Percentiles rank a stretch among this genome's conserved stretches.
phyloP scores from a whole-genome alignment of 495 filamentous ascomycete species.

The Trichoderma reesei region DNA sequence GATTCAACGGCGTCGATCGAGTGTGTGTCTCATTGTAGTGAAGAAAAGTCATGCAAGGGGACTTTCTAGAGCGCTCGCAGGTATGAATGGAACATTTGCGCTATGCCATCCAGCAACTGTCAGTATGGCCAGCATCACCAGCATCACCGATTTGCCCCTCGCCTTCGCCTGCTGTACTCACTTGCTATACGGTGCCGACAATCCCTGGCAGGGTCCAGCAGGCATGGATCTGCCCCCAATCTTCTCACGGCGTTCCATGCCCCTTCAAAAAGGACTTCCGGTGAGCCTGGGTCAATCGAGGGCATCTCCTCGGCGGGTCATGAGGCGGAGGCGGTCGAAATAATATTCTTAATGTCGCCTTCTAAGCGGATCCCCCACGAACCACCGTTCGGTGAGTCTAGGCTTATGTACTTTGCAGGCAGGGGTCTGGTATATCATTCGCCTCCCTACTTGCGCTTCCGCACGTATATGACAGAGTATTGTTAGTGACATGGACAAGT shows the following conservation, averaged over 20 bases:
- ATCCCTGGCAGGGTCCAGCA: too few relatives aligned
- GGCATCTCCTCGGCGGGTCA: background rate
- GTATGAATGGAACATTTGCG: background rate
- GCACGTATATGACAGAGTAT: background rate
- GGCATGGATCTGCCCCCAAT: background rate
- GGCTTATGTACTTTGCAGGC: background rate
- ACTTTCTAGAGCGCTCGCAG: background rate
- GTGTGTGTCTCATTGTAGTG: background rate
- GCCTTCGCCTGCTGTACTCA: background rate
- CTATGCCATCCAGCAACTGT: background rate
- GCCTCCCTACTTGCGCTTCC: background rate
- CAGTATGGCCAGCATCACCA: background rate
- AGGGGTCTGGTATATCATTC: background rate
- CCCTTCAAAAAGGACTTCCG: background rate
- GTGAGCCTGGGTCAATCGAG: background rate
- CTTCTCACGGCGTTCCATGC: background rate
- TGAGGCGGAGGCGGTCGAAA: background rate
- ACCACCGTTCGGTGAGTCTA: conserved; percentile 4
- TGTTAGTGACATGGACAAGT: background rate
- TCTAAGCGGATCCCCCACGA: background rate
- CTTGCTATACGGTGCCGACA: background rate
- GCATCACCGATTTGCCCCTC: background rate
- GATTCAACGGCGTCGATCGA: background rate
- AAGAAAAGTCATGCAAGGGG: background rate
- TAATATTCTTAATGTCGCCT: background rate